phyloP scores from a whole-genome alignment of 1,139 yeast genomes.

The Yamadazyma aaseri region DNA sequence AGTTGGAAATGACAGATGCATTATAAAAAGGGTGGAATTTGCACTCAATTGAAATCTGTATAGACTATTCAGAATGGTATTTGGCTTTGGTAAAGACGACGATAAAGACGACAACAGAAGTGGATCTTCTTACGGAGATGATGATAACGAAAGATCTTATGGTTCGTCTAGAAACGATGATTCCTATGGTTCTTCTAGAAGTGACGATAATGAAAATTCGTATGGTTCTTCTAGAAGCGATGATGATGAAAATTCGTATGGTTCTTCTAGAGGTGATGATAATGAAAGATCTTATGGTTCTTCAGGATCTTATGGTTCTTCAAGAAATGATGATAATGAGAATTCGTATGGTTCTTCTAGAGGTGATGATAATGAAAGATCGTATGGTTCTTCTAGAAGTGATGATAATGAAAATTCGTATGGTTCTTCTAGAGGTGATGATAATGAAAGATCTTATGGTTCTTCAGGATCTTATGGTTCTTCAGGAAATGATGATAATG shows the following conservation, averaged over 20 bases:
- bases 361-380: constrained; percentile 7
- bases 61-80: constrained; percentile 26
- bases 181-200: constrained; percentile 1
- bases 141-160: neutral
- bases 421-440: too few relatives aligned
- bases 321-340: constrained; percentile 4
- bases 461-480: constrained; percentile 18
- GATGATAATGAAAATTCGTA: constrained; percentile 10
- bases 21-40: too few relatives aligned
- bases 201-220: constrained; percentile 13
- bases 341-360: constrained; percentile 8
- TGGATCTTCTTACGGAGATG: constrained; percentile 2
- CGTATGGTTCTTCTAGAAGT: constrained; percentile 14
- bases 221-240: constrained; percentile 19
- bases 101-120: constrained; percentile 12
- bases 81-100: constrained; percentile 27
- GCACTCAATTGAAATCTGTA: too few relatives aligned
- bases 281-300: constrained; percentile 22
- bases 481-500: constrained; percentile 13
- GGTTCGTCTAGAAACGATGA: neutral
- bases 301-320: constrained; percentile 16
- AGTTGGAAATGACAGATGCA: too few relatives aligned
- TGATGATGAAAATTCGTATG: constrained; percentile 19
- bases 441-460: constrained; percentile 21
- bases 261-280: constrained; percentile 17